Base-by-base conservation (phyloP, 2,329 filamentous ascomycete genomes). In the Talaromyces sp. region DNA sequence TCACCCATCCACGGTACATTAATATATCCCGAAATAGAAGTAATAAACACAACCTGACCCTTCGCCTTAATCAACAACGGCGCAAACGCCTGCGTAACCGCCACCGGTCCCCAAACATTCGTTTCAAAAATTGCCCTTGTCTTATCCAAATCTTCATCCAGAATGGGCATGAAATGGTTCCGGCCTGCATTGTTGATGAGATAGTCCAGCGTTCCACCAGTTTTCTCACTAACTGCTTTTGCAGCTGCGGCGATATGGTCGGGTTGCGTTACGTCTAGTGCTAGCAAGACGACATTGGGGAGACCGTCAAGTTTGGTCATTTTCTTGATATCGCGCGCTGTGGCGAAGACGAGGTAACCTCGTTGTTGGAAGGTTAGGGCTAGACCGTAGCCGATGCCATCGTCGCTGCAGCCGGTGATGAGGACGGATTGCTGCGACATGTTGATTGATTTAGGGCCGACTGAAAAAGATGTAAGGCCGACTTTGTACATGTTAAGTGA, bases 281-380 rank as follows among this genome's bases (percentile, higher is more conserved):
- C 10, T 31, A 51, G 8, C 7, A 36, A 3, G 7, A 38, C 19
- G 27, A 51, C 19, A 11, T 45, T 45, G 17, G 40, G 40, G 13
- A 61, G 43, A 2, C 10, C 22, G 8, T 61, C 1, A 13, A 53
- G 27, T 27, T 61, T 45, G 19, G 15, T 0, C 27, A 61, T 31
- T 40, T 61, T 53, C 3, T 29, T 17, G 15, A 53, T 25, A 19
- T 61, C 19, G 17, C 59, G 59, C 0, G 59, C 59, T 19, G 43
- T 61, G 13, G 59, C 59, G 36, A 61, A 51, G 19, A 61, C 45
- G 19, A 29, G 43, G 47, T 53, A 19, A 3, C 59, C 59, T 15
- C 25, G n/a, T 27, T 47, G 22, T n/a, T 53, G 59, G 59, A 61
- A 61, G 19, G 27, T 45, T n/a, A 47, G n/a, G 43, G 59, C 59